Conservation (phyloP, 352 stramenopile genomes). For the Phytophthora hibernalis region DNA sequence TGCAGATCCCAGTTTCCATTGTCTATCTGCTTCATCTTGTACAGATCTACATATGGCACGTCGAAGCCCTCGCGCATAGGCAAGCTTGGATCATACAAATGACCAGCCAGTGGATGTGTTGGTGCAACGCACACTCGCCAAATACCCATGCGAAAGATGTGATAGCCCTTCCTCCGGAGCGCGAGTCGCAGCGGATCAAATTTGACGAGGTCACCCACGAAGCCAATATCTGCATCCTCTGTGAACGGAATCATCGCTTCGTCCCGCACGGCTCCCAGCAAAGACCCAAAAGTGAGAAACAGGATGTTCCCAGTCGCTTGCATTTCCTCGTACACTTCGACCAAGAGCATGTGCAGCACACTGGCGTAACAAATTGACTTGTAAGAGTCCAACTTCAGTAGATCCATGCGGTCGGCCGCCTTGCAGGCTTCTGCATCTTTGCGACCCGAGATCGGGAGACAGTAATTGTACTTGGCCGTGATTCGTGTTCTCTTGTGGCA, state of each 20-base stretch:
- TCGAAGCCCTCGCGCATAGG: slow-evolving; percentile 11
- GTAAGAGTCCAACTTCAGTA: slow-evolving; percentile 27
- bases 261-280: slow-evolving; percentile 54
- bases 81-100: slow-evolving; percentile 39
- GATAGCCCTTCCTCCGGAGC: slow-evolving; percentile 47
- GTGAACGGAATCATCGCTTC: slow-evolving; percentile 51
- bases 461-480: slow-evolving; percentile 30
- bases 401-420: slow-evolving; percentile 48
- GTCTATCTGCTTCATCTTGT: slow-evolving; percentile 19
- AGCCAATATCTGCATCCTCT: slow-evolving; percentile 58
- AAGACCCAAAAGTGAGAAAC: slow-evolving; percentile 45
- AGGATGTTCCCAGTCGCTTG: slow-evolving; percentile 27
- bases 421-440: slow-evolving; percentile 48
- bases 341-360: slow-evolving; percentile 57
- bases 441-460: slow-evolving; percentile 50
- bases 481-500: slow-evolving; percentile 13
- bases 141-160: slow-evolving; percentile 44
- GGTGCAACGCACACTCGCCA: slow-evolving; percentile 44
- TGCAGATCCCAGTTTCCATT: slow-evolving; percentile 18
- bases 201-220: slow-evolving; percentile 14
- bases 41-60: slow-evolving; percentile 47
- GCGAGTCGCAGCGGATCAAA: slow-evolving; percentile 9
- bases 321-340: slow-evolving; percentile 59
- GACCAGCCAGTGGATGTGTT: slow-evolving; percentile 42
- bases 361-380: slow-evolving; percentile 50